These are phyloP conservation scores for Lantana camara DNA, from an alignment of 257 asterid species.

Conservation along the genomic window DNA sequence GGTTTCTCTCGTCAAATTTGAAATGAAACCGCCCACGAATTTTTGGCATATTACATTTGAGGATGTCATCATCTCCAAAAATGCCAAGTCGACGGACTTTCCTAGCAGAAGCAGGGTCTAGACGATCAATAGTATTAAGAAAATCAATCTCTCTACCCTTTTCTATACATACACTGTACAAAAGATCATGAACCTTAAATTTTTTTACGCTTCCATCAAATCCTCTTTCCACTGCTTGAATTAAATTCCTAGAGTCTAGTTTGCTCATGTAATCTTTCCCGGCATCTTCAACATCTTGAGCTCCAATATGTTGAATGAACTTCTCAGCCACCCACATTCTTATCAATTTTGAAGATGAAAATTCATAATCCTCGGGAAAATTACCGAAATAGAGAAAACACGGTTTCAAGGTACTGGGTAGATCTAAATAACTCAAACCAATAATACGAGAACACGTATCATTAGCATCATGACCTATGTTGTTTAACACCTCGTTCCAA, in stretches of 20 bases:
- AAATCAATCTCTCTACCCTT: slow-evolving; percentile 14
- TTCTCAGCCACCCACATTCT: slow-evolving; percentile 33
- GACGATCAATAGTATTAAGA: neutral
- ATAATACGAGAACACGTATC: slow-evolving; percentile 18
- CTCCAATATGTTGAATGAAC: neutral
- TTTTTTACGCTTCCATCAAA: slow-evolving; percentile 19
- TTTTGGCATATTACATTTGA: neutral
- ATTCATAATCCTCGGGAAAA: slow-evolving; percentile 13
- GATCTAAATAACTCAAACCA: slow-evolving; percentile 22
- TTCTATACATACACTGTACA: slow-evolving; percentile 10
- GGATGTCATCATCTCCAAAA: neutral
- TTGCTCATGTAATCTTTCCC: slow-evolving; percentile 19
- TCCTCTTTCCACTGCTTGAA: slow-evolving; percentile 20
- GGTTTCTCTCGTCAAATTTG: neutral
- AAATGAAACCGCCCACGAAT: neutral
- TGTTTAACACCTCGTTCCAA: neutral
- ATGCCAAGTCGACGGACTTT: neutral
- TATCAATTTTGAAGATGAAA: slow-evolving; percentile 8
- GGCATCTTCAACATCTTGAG: slow-evolving; percentile 12
- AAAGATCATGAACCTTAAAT: slow-evolving; percentile 18
- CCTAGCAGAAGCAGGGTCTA: no score
- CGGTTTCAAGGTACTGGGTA: slow-evolving; percentile 4
- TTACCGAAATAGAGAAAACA: slow-evolving; percentile 27
- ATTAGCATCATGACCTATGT: no score
- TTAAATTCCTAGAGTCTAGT: slow-evolving; percentile 19